Base-by-base conservation (phyloP, 371 early-diverging fungal species). In the Zancudomyces culisetae region DNA sequence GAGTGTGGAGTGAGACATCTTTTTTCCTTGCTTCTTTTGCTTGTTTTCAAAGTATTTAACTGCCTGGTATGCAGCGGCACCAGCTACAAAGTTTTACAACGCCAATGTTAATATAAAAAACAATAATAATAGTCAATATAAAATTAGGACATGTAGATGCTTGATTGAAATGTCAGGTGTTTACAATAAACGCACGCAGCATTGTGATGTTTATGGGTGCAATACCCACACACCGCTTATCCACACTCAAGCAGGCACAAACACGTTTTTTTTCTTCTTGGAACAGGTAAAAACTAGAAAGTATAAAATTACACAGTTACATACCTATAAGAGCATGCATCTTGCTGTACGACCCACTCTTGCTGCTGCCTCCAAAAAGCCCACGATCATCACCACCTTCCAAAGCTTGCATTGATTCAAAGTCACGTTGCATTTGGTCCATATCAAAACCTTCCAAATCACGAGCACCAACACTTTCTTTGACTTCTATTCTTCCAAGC, bases 31-130 rank as follows among this genome's bases (percentile, higher is more conserved):
- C 30, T 60, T 58, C 50, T 61, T 64, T 52, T 69, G 62, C 52
- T 64, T 66, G 51, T 60, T 65, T 47, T 65, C 57, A 56, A 70
- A 76, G 48, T 69, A 67, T 54, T 66, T 70, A 54, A 72, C 66
- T 20, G 74, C 76, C 42, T 73, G 69, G 55, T 72, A 80, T 18
- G 75, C 77, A 49, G 75, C 75, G 35, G 78, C 79, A 29, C 77
- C 80, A 21, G 76, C 78, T 64, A 56, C 13, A 56, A 39, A 54
- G 2, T 1, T 53, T 39, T n/a, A n/a, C n/a, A n/a, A n/a, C n/a
- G n/a, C n/a, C n/a, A n/a, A n/a, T n/a, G n/a, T n/a, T n/a, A n/a
- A n/a, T n/a, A n/a, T n/a, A n/a, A n/a, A n/a, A n/a, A n/a, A n/a
- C n/a, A n/a, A n/a, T n/a, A n/a, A n/a, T n/a, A n/a, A n/a, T n/a